Evolutionary conservation across 345 rosid species (phyloP).

Genomic region (thale cress (Arabidopsis thaliana)): DNA sequence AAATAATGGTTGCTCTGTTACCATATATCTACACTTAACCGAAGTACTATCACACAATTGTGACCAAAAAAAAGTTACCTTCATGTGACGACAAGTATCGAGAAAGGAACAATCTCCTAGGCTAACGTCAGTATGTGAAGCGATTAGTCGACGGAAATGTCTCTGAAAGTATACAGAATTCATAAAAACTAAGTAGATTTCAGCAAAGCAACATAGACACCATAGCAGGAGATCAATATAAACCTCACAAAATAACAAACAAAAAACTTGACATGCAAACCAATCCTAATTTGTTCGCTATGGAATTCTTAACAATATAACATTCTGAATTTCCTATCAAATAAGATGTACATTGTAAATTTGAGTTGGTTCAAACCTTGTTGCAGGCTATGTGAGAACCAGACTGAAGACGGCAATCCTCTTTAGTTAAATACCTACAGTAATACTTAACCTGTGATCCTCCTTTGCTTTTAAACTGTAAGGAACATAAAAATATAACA

Average conservation of each 20-base stretch:
- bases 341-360: constrained; percentile 3
- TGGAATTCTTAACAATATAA: not conserved
- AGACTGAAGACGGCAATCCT: constrained; percentile 88
- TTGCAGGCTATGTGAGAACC: constrained; percentile 85
- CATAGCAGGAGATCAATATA: not conserved
- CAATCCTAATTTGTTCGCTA: constrained; percentile 1
- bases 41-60: not conserved
- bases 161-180: constrained; percentile 57
- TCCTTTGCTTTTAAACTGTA: constrained; percentile 96
- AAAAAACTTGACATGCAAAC: not conserved
- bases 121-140: constrained; percentile 91
- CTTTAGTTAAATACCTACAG: constrained; percentile 90
- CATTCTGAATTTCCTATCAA: not conserved
- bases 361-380: constrained; percentile 60
- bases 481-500: constrained; percentile 31
- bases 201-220: constrained; percentile 11
- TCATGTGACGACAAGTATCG: constrained; percentile 99
- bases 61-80: constrained; percentile 51
- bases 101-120: constrained; percentile 99
- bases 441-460: constrained; percentile 97
- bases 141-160: constrained; percentile 91
- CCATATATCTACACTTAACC: not conserved
- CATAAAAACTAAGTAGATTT: not conserved
- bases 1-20: constrained; percentile 1
- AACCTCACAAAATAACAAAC: not conserved